Base-by-base conservation (phyloP, 2,329 filamentous ascomycete species). In the Trichoderma sp. region DNA sequence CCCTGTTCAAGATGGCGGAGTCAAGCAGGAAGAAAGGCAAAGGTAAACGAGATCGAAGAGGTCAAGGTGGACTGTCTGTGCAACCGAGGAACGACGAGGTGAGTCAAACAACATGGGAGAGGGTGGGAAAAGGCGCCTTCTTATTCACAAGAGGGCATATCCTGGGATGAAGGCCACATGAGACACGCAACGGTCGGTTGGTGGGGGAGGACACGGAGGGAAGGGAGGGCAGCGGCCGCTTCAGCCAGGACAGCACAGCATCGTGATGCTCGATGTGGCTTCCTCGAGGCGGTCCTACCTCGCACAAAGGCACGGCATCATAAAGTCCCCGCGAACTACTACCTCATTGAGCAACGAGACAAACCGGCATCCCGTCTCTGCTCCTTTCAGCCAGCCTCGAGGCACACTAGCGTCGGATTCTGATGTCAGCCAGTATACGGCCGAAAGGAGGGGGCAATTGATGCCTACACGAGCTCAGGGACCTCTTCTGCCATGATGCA, bases 371-470 rank as follows among this genome's bases (percentile, higher is more conserved):
- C n/a, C 19, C n/a, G 19, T 5, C n/a, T 26, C 34, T 55, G 21
- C 28, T 7, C 45, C 34, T 41, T 30, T 21, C 50, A 55, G 60
- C 60, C 50, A 47, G 28, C 19, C 60, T 39, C 34, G 24, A 39
- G 50, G 47, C 41, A 47, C 39, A 34, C 47, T 64, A 64, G 62
- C 19, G 62, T 21, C 6, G 54, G 19, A 47, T 56, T 56, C 58
- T 50, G 57, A 65, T 54, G 43, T 62, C 41, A 65, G 50, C 28
- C 43, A 64, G 39, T 5, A 54, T 21, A 15, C 34, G 47, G 15
- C 19, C 30, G 6, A 19, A 34, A 48, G 24, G 21, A 19, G 19
- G 34, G 30, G 45, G 34, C n/a, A n/a, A 3, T 39, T 47, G 28
- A 50, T 45, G 41, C 47, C 45, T 45, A 51, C 15, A 26, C 55